Conservation (phyloP, 2,329 filamentous ascomycete genomes). For the Pseudogymnoascus pannorum region DNA sequence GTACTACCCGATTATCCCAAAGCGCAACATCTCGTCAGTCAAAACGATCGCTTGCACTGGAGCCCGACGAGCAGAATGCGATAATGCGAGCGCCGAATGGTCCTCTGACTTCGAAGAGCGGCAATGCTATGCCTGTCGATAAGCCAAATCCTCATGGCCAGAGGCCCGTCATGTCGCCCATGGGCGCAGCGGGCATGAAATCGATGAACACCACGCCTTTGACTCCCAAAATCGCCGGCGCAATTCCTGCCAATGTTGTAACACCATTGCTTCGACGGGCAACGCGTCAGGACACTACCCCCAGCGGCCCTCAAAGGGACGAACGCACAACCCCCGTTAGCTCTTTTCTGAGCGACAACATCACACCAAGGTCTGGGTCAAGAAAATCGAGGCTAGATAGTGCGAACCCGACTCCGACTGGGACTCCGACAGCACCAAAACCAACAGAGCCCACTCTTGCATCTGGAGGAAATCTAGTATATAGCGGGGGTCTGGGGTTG, state of each 20-base stretch:
- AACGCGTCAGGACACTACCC: slow-evolving; percentile 35
- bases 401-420: slow-evolving; percentile 56
- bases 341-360: slow-evolving; percentile 55
- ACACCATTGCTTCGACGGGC: slow-evolving; percentile 37
- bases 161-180: slow-evolving; percentile 60
- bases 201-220: slow-evolving; percentile 43
- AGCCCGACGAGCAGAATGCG: slow-evolving; percentile 33
- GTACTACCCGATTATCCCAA: slow-evolving; percentile 18
- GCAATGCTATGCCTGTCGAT: slow-evolving; percentile 40
- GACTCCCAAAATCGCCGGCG: slow-evolving; percentile 49
- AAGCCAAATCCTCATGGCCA: slow-evolving; percentile 45
- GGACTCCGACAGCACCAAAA: slow-evolving; percentile 41
- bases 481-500: slow-evolving; percentile 3
- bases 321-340: slow-evolving; percentile 46
- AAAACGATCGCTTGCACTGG: neutral
- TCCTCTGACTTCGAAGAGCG: slow-evolving; percentile 20
- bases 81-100: slow-evolving; percentile 36
- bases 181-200: slow-evolving; percentile 56
- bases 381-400: slow-evolving; percentile 67
- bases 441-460: neutral
- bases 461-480: neutral
- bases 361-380: slow-evolving; percentile 72
- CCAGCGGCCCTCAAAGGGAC: slow-evolving; percentile 31
- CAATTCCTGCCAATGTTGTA: slow-evolving; percentile 23
- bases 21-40: slow-evolving; percentile 17